Evolutionary conservation across 768 basidiomycete genomes (phyloP).

Genomic region (Trametes meyenii): DNA sequence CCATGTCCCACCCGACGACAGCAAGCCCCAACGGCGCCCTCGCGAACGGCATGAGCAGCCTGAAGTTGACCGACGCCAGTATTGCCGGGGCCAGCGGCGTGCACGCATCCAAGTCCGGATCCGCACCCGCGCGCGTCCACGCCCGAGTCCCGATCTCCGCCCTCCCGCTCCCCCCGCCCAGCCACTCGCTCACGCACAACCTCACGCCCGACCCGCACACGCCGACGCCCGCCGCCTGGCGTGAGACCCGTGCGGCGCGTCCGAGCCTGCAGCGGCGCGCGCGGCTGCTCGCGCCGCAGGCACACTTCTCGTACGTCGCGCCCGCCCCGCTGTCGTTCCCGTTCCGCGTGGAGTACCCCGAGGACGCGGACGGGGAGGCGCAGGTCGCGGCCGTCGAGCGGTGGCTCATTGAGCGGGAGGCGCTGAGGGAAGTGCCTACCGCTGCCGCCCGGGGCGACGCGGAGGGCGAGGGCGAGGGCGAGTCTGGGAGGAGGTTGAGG

Average conservation of each 20-base stretch:
- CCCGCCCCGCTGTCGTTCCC: slow-evolving; percentile 87
- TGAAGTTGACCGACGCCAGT: neutral
- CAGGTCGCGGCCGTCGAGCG: slow-evolving; percentile 69
- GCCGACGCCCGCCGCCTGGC: slow-evolving; percentile 54
- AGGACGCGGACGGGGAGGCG: slow-evolving; percentile 43
- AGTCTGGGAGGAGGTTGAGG: slow-evolving; percentile 38
- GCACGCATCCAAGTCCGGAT: neutral
- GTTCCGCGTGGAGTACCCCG: slow-evolving; percentile 59
- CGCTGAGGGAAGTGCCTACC: slow-evolving; percentile 41
- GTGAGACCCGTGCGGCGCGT: slow-evolving; percentile 47
- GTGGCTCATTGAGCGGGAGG: slow-evolving; percentile 74
- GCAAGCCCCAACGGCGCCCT: neutral
- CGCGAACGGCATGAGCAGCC: neutral
- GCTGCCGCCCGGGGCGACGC: slow-evolving; percentile 25
- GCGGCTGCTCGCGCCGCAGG: slow-evolving; percentile 54
- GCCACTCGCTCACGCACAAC: slow-evolving; percentile 45
- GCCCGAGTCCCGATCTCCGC: slow-evolving; percentile 49
- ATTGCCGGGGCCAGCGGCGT: neutral
- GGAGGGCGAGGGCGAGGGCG: slow-evolving; percentile 25
- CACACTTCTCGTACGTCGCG: slow-evolving; percentile 80
- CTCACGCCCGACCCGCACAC: slow-evolving; percentile 63
- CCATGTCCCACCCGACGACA: neutral
- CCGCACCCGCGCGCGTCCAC: neutral
- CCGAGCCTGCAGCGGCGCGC: slow-evolving; percentile 76
- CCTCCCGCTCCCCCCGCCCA: slow-evolving; percentile 51